Base-by-base conservation (phyloP, 169 alveolate genomes). In the Eimeria acervulina region DNA sequence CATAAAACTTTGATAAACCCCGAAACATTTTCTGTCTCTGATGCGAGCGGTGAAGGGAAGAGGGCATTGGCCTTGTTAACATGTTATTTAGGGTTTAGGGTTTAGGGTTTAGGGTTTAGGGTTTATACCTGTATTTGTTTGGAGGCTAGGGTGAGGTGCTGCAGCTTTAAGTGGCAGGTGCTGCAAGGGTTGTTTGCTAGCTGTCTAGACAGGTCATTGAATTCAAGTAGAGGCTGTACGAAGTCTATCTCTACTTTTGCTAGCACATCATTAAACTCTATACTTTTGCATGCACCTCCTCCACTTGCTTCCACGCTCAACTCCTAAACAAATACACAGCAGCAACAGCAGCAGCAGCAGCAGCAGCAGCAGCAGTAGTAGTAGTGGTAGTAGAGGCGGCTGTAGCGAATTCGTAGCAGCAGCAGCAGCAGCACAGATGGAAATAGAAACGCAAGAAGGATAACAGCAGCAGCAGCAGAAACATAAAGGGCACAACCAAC, bases 191-290 rank as follows among this genome's bases (percentile, higher is more conserved):
- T 74, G 33, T 33, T 33, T 12, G 4, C 38, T 28, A 74, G 87
- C 87, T 33, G 42, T 55, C 51, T 26, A 17, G 31, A 55, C 23
- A 33, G 55, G n/a, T 74, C 87, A 23, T n/a, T 38, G 87, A 23
- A 74, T n/a, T 74, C 15, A 47, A 74, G 19, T n/a, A 74, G 59
- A 6, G 87, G 87, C 87, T 74, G 55, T 21, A 74, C n/a, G 8
- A 74, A 74, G 33, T 74, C 87, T 13, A 74, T 17, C 4, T 74
- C 52, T 21, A 74, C 52, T 33, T 38, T 74, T 1, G 87, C 44
- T 15, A 70, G 38, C 4, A 70, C 23, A 19, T 70, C 83, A 2
- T 70, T 40, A 31, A 31, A 70, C 83, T 70, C 31, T 5, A 70
- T 40, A 6, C 28, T n/a, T n/a, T n/a, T n/a, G n/a, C n/a, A n/a